These are phyloP conservation scores for Rhynchosporium secalis DNA, from an alignment of 2,329 filamentous ascomycete species.

Conservation along the genomic window DNA sequence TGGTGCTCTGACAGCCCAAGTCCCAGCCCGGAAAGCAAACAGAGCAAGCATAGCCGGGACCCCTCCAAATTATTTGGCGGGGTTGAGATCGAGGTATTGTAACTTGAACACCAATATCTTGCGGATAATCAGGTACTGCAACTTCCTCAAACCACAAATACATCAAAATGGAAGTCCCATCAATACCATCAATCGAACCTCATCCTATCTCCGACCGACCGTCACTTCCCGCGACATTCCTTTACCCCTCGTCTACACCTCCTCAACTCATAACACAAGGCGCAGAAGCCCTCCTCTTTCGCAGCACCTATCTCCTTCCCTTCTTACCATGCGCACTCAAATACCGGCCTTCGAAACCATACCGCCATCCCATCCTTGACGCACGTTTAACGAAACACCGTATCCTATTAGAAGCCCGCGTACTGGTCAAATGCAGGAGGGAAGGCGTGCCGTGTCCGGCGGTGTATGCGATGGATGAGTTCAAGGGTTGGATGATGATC, in stretches of 20 bases:
- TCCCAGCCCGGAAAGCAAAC: conserved; percentile 5
- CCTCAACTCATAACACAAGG: conserved; percentile 83
- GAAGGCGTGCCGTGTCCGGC: conserved; percentile 82
- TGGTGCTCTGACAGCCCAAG: conserved; percentile 12
- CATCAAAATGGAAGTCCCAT: conserved; percentile 9
- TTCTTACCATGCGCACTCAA: conserved; percentile 77
- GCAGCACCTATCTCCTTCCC: conserved; percentile 74
- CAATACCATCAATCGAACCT: conserved; percentile 1
- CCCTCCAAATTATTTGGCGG: conserved; percentile 12
- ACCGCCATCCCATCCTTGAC: conserved; percentile 88
- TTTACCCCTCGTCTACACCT: conserved; percentile 57
- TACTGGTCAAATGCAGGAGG: conserved; percentile 73
- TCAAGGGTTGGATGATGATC: conserved; percentile 72
- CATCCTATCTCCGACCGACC: conserved; percentile 11
- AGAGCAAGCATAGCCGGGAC: conserved; percentile 1
- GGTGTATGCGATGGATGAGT: conserved; percentile 68
- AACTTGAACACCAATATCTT: conserved; percentile 4
- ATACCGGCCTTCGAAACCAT: conserved; percentile 86
- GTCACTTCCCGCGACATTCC: conserved; percentile 38
- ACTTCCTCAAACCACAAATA: neutral
- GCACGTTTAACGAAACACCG: conserved; percentile 81
- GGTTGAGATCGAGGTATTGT: neutral
- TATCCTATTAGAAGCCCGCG: conserved; percentile 84
- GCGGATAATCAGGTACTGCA: neutral
- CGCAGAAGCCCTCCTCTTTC: conserved; percentile 93